A percentile compares a stretch with the other conserved stretches of the same genome.
These are phyloP conservation scores for Mixia osmundae DNA, from an alignment of 1,284 basidiomycete species.

Conservation along the genomic window DNA sequence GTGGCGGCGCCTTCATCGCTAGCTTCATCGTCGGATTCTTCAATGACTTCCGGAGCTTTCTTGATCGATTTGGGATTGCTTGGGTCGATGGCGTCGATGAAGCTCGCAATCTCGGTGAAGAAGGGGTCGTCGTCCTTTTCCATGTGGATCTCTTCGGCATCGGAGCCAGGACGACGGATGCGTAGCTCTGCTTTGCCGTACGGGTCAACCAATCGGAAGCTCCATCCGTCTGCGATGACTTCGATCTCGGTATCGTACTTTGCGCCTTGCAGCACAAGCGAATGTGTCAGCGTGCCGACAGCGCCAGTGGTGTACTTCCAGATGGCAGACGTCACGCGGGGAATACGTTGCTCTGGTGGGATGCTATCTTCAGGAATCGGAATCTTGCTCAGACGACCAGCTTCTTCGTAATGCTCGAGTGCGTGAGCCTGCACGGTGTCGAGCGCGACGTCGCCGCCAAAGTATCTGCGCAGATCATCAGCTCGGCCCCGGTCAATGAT, in stretches of 20 bases:
- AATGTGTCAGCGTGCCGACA: constrained; percentile 67
- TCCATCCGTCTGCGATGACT: constrained; percentile 51
- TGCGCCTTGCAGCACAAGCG: constrained; percentile 65
- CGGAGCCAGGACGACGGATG: constrained; percentile 60
- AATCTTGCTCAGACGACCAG: constrained; percentile 62
- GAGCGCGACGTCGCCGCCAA: constrained; percentile 89
- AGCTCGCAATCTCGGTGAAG: constrained; percentile 6
- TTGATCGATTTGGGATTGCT: no score
- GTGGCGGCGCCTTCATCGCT: no score
- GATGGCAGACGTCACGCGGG: constrained; percentile 23
- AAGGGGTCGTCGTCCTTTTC: constrained; percentile 26
- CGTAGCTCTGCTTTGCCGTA: constrained; percentile 47
- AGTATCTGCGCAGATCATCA: constrained; percentile 36
- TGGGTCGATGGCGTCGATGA: constrained; percentile 19
- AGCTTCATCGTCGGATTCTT: no score
- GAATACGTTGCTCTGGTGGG: constrained; percentile 41
- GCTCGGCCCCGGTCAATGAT: neutral
- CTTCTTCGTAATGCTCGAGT: constrained; percentile 38
- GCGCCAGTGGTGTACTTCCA: constrained; percentile 76
- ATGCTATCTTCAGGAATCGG: constrained; percentile 56
- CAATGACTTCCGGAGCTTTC: no score
- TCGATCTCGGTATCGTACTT: constrained; percentile 47
- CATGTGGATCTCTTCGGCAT: constrained; percentile 47
- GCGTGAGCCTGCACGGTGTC: constrained; percentile 36
- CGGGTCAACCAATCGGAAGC: constrained; percentile 57